These are phyloP conservation scores for Trichophyton verrucosum DNA, from an alignment of 2,329 filamentous ascomycete species.

Conservation along the genomic window DNA sequence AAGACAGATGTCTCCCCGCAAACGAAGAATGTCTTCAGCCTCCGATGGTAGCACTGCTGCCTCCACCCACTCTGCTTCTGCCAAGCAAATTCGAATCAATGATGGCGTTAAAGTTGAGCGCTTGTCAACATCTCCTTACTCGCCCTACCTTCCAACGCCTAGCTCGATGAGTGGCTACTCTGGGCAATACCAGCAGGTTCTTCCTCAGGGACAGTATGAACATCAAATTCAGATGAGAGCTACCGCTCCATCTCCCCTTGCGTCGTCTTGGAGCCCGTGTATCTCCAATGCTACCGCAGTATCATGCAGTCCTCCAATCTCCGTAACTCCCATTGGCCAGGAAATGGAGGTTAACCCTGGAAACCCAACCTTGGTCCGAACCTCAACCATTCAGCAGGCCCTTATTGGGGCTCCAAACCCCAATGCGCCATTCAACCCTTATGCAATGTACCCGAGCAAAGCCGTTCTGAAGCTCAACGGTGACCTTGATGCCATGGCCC, in stretches of 20 bases:
- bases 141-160: constrained; percentile 40
- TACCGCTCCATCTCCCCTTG: constrained; percentile 39
- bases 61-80: constrained; percentile 38
- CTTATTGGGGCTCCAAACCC: constrained; percentile 31
- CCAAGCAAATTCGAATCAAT: constrained; percentile 37
- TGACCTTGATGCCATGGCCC: constrained; percentile 71
- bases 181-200: constrained; percentile 25
- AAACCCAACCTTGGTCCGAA: constrained; percentile 51
- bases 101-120: constrained; percentile 37
- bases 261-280: constrained; percentile 36
- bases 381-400: constrained; percentile 49
- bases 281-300: constrained; percentile 37
- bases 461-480: constrained; percentile 74
- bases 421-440: constrained; percentile 56
- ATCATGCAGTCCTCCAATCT: constrained; percentile 32
- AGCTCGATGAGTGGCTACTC: constrained; percentile 31
- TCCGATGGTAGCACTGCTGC: constrained; percentile 35
- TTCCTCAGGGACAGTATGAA: constrained; percentile 32
- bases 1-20: constrained; percentile 34
- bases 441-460: constrained; percentile 71
- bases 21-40: constrained; percentile 45
- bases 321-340: constrained; percentile 27
- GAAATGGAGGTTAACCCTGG: constrained; percentile 32
- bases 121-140: constrained; percentile 38
- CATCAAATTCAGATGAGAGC: constrained; percentile 32